A percentile compares a stretch with the other conserved stretches of the same genome.
These are phyloP conservation scores for Saturnispora besseyi DNA, from an alignment of 805 yeast species.

Conservation along the genomic window DNA sequence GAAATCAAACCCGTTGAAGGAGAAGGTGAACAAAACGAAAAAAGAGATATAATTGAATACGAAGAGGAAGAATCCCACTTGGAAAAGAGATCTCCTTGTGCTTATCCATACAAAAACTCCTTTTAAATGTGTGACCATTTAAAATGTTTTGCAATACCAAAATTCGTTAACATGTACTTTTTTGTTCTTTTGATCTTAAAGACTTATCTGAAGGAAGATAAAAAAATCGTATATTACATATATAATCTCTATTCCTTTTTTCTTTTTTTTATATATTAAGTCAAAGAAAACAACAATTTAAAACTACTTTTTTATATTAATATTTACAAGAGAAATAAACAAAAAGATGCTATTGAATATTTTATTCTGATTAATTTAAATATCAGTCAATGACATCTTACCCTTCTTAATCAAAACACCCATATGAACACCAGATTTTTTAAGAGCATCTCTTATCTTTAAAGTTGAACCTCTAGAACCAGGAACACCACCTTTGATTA, in stretches of 20 bases:
- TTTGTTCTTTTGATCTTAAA: too few species aligned
- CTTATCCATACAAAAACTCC: conserved; percentile 3
- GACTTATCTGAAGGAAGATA: too few species aligned
- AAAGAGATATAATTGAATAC: neutral
- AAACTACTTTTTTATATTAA: neutral
- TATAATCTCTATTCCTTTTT: too few species aligned
- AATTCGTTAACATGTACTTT: too few species aligned
- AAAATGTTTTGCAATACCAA: neutral
- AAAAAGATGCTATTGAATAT: too few species aligned
- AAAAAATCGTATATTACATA: too few species aligned
- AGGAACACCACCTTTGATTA: conserved; percentile 84
- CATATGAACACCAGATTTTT: conserved; percentile 28
- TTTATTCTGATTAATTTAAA: neutral
- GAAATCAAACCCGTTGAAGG: conserved; percentile 27
- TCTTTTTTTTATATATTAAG: too few species aligned
- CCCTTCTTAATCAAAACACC: conserved; percentile 7
- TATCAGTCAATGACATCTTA: neutral
- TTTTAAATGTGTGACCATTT: neutral
- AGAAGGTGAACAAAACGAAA: conserved; percentile 18
- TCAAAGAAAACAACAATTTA: too few species aligned
- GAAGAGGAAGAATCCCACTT: conserved; percentile 13
- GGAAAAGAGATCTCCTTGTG: conserved; percentile 8
- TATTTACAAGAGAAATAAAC: neutral
- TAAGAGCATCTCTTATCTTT: conserved; percentile 71
- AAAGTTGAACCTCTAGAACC: conserved; percentile 78